Evolutionary conservation across 1,284 basidiomycete genomes (phyloP).

Genomic region (Acaromyces ingoldii): DNA sequence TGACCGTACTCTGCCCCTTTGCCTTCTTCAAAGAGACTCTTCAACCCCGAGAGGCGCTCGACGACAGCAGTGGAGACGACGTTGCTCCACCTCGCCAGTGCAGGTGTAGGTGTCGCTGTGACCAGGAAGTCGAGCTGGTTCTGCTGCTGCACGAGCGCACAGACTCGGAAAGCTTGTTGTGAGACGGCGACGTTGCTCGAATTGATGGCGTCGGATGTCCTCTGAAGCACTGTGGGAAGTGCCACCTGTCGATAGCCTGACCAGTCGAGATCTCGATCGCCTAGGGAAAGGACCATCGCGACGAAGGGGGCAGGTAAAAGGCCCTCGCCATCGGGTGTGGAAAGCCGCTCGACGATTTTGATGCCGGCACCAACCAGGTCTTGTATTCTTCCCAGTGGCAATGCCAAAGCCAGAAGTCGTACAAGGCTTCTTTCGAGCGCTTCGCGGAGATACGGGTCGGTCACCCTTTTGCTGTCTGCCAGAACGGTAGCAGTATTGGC

Average conservation of each 20-base stretch:
- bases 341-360: constrained; percentile 33
- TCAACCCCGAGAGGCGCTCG: not conserved
- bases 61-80: constrained; percentile 8
- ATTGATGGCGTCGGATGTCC: constrained; percentile 19
- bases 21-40: not conserved
- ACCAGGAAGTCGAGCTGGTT: constrained; percentile 21
- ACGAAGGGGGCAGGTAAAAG: constrained; percentile 31
- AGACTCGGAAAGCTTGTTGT: too few species aligned
- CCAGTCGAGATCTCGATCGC: constrained; percentile 30
- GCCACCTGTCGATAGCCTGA: constrained; percentile 41
- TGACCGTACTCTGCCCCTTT: too few species aligned
- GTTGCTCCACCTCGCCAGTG: constrained; percentile 24
- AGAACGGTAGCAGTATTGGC: constrained; percentile 13
- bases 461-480: not conserved
- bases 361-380: constrained; percentile 42
- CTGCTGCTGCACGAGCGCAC: constrained; percentile 24
- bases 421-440: constrained; percentile 19
- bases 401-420: constrained; percentile 24
- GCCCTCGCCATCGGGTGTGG: constrained; percentile 10
- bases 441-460: not conserved
- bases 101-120: constrained; percentile 17
- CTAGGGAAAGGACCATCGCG: constrained; percentile 34
- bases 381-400: constrained; percentile 43
- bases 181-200: not conserved
- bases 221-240: constrained; percentile 35